A percentile compares a stretch with the other conserved stretches of the same genome.
These are phyloP conservation scores for Crotalaria pallida DNA, from an alignment of 306 rosid genomes.

Conservation along the genomic window DNA sequence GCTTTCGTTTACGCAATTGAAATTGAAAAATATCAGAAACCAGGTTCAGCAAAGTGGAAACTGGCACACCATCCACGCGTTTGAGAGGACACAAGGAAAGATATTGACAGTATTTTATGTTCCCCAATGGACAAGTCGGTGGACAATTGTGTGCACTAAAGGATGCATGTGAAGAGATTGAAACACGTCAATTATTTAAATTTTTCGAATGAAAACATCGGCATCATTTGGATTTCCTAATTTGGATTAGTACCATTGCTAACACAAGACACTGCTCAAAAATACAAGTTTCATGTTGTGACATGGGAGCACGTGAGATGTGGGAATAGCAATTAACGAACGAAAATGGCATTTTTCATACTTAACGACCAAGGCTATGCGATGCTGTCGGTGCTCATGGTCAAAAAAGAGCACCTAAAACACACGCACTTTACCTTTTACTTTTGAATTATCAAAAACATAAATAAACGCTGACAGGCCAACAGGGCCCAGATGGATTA, in stretches of 20 bases:
- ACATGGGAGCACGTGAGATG: neutral
- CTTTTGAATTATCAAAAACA: no score
- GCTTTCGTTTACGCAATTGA: neutral
- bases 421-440: neutral
- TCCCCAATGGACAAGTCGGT: neutral
- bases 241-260: neutral
- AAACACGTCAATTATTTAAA: neutral
- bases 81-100: constrained; percentile 2
- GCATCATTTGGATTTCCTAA: neutral
- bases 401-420: neutral
- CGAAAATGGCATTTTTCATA: neutral
- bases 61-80: neutral
- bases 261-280: neutral
- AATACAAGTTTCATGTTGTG: neutral
- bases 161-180: constrained; percentile 7
- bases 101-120: neutral
- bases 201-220: constrained; percentile 3
- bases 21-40: neutral
- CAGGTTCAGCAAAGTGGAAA: neutral
- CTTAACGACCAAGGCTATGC: neutral
- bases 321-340: neutral
- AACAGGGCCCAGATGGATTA: no score
- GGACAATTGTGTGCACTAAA: neutral
- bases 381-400: constrained; percentile 11
- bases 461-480: no score